phyloP scores from a whole-genome alignment of 306 rosid species.

The Notholithocarpus densiflorus region DNA sequence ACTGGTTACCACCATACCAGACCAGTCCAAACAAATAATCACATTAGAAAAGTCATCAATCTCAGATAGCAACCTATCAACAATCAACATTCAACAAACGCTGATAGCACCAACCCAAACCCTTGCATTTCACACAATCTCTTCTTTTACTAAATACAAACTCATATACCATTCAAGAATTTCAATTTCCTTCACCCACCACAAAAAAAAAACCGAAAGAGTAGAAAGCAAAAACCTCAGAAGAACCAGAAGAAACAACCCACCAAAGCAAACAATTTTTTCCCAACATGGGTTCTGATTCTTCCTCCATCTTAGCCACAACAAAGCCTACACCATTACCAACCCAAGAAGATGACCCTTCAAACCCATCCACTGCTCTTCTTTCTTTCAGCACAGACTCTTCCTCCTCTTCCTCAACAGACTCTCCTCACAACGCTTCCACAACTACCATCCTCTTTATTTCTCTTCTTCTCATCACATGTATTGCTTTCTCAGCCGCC shows the following conservation, averaged over 20 bases:
- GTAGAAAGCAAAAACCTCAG: neutral
- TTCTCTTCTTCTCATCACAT: slow-evolving; percentile 52
- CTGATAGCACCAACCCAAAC: too few relatives aligned
- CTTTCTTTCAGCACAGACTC: slow-evolving; percentile 70
- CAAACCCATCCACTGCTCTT: slow-evolving; percentile 50
- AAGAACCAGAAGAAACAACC: neutral
- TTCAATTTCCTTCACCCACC: too few relatives aligned
- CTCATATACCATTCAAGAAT: too few relatives aligned
- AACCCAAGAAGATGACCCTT: slow-evolving; percentile 43
- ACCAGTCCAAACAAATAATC: too few relatives aligned
- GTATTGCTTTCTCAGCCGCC: slow-evolving; percentile 66
- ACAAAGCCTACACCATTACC: slow-evolving; percentile 40
- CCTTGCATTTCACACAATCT: too few relatives aligned
- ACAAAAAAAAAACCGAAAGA: too few relatives aligned
- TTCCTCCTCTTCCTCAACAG: slow-evolving; percentile 7
- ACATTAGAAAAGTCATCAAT: too few relatives aligned
- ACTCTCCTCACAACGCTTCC: slow-evolving; percentile 28
- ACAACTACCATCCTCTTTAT: slow-evolving; percentile 45
- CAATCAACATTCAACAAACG: too few relatives aligned
- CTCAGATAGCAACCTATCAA: too few relatives aligned
- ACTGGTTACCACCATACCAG: too few relatives aligned
- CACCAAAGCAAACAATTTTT: neutral
- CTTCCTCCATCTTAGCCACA: slow-evolving; percentile 27
- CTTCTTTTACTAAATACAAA: too few relatives aligned
- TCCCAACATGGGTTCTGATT: slow-evolving; percentile 58